These are phyloP conservation scores for Clathrus columnatus DNA, from an alignment of 768 basidiomycete species.

Conservation along the genomic window DNA sequence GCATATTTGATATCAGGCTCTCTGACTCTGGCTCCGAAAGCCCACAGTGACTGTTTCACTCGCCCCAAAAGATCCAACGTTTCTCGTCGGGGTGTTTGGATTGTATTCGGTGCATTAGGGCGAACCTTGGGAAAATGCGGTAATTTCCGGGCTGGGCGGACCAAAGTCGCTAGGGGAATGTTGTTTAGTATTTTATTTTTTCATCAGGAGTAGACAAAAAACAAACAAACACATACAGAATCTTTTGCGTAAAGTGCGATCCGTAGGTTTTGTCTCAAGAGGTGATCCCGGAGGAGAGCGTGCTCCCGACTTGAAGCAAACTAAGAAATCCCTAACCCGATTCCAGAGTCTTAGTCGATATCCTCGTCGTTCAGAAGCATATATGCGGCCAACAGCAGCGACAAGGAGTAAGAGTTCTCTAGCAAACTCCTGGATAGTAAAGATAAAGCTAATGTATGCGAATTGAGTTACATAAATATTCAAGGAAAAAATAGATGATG, in stretches of 20 bases:
- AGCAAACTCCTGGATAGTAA: slow-evolving; percentile 91
- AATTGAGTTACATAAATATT: background rate
- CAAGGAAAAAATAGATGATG: background rate
- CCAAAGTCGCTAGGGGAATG: background rate
- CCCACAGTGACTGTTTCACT: slow-evolving; percentile 66
- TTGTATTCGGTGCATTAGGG: slow-evolving; percentile 79
- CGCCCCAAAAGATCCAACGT: slow-evolving; percentile 53
- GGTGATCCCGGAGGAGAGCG: background rate
- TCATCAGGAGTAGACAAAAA: background rate
- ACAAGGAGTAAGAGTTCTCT: slow-evolving; percentile 73
- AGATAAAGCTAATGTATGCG: slow-evolving; percentile 70
- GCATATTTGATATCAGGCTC: slow-evolving; percentile 81
- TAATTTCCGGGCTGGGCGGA: background rate
- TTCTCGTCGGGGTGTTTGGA: slow-evolving; percentile 62
- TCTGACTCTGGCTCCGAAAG: slow-evolving; percentile 49
- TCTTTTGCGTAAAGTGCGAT: slow-evolving; percentile 8
- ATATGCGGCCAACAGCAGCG: slow-evolving; percentile 76
- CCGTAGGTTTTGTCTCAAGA: background rate
- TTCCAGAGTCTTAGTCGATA: slow-evolving; percentile 30
- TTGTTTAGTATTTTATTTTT: background rate
- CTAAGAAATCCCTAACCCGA: slow-evolving; percentile 17
- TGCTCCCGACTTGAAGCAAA: background rate
- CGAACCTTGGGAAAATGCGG: slow-evolving; percentile 67
- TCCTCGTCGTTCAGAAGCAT: slow-evolving; percentile 50
- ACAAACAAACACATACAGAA: slow-evolving; percentile 12